phyloP scores from a whole-genome alignment of 2,329 filamentous ascomycete species.

The Bipolaris victoriae region DNA sequence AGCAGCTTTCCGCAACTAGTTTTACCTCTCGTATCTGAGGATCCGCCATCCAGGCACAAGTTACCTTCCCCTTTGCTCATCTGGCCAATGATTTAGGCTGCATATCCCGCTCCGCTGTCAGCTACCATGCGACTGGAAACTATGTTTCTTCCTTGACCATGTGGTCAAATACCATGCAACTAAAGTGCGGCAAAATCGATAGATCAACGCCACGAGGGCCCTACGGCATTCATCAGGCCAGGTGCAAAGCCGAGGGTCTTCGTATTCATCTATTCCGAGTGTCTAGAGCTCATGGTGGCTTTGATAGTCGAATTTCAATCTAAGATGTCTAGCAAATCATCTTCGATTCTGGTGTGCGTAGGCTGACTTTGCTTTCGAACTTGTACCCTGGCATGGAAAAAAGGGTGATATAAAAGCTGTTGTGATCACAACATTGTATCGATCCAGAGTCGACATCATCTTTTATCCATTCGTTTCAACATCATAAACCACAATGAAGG shows the following conservation, averaged over 20 bases:
- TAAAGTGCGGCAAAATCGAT: constrained; percentile 14
- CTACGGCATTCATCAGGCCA: constrained; percentile 11
- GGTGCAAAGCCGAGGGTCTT: constrained; percentile 5
- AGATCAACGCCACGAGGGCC: neutral
- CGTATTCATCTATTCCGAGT: constrained; percentile 30
- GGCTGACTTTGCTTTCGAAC: neutral
- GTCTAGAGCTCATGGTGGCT: neutral
- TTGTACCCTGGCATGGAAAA: neutral
- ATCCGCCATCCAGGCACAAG: constrained; percentile 8
- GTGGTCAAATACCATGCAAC: constrained; percentile 5
- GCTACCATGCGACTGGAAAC: constrained; percentile 23
- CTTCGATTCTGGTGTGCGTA: neutral
- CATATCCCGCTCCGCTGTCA: constrained; percentile 21
- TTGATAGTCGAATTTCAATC: constrained; percentile 1
- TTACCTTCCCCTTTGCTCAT: constrained; percentile 8
- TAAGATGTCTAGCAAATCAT: constrained; percentile 7
- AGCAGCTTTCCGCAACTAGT: constrained; percentile 15
- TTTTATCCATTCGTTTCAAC: neutral
- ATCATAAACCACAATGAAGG: constrained; percentile 10
- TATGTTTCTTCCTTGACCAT: neutral
- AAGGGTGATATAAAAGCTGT: neutral
- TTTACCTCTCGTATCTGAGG: constrained; percentile 26
- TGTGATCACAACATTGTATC: neutral
- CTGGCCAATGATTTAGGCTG: constrained; percentile 24
- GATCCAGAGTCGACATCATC: neutral